Percentiles rank a stretch among this genome's conserved stretches.
These are phyloP conservation scores for Nitzschia putrida DNA, from an alignment of 108 stramenopile species.

Conservation along the genomic window DNA sequence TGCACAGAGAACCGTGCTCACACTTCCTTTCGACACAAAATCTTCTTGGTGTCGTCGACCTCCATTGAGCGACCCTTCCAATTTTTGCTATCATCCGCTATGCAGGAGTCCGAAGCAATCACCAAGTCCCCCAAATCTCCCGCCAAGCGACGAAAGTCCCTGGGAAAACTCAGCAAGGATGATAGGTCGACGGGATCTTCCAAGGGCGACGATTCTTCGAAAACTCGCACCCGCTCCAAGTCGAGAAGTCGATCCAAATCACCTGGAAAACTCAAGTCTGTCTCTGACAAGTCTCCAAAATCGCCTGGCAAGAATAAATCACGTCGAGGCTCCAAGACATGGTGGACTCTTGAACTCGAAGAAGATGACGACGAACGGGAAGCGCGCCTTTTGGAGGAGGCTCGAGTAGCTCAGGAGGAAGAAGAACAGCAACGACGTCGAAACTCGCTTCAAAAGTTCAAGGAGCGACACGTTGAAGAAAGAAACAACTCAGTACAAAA, in stretches of 20 bases:
- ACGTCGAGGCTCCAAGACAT: conserved; percentile 2
- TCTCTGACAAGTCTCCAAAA: conserved; percentile 1
- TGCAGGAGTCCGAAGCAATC: not conserved
- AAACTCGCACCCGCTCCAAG: not conserved
- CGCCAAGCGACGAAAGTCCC: not conserved
- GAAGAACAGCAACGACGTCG: not conserved
- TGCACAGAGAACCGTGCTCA: no score
- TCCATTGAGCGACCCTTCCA: no score
- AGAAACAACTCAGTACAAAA: conserved; percentile 1
- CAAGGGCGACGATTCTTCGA: not conserved
- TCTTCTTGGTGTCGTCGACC: no score
- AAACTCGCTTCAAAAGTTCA: not conserved
- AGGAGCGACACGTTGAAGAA: conserved; percentile 1
- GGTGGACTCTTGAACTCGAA: conserved; percentile 12
- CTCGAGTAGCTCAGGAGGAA: not conserved
- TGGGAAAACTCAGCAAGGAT: conserved; percentile 4
- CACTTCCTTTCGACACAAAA: no score
- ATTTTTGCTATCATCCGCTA: not conserved
- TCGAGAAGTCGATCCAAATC: conserved; percentile 6
- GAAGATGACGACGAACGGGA: conserved; percentile 1
- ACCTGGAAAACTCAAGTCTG: conserved; percentile 9
- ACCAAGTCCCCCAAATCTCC: conserved; percentile 1
- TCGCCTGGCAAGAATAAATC: conserved; percentile 7
- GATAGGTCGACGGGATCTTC: not conserved
- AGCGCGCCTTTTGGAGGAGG: not conserved